Percentiles rank a stretch among this genome's conserved stretches.
phyloP scores from a whole-genome alignment of 768 basidiomycete genomes.

The Mycena vitilis region DNA sequence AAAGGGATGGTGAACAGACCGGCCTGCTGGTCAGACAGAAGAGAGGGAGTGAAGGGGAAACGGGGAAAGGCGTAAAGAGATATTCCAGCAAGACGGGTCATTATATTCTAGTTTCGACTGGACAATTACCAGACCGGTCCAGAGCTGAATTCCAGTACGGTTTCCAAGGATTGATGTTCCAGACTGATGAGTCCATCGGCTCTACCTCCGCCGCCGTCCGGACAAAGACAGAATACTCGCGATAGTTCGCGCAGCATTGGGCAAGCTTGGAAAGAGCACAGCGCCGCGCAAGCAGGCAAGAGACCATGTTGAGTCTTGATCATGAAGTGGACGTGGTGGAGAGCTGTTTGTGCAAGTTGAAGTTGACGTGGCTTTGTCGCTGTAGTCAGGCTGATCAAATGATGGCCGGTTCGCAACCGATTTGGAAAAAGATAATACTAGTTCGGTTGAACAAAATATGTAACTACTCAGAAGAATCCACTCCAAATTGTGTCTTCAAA shows the following conservation, averaged over 20 bases:
- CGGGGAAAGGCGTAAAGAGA: not conserved
- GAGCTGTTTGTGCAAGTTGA: too few relatives aligned
- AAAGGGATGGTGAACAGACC: conserved; percentile 25
- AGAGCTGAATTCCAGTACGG: conserved; percentile 19
- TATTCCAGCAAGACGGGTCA: not conserved
- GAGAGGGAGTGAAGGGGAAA: not conserved
- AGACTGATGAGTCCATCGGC: conserved; percentile 17
- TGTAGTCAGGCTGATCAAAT: too few relatives aligned
- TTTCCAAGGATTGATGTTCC: conserved; percentile 32
- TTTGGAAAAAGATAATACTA: too few relatives aligned
- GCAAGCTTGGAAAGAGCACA: too few relatives aligned
- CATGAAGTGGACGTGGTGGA: too few relatives aligned
- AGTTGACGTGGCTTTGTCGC: too few relatives aligned
- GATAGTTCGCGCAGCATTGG: not conserved
- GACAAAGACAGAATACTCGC: not conserved
- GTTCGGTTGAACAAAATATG: too few relatives aligned
- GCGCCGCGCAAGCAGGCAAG: too few relatives aligned
- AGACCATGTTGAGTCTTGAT: too few relatives aligned
- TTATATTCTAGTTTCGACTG: conserved; percentile 25
- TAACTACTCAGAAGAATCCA: too few relatives aligned
- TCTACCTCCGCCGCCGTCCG: not conserved
- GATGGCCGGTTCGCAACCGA: too few relatives aligned
- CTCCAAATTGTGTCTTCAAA: too few relatives aligned
- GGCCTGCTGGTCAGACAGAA: conserved; percentile 30
- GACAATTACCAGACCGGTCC: conserved; percentile 32